Conservation (phyloP, 2,329 filamentous ascomycete genomes). For the Diplodia mutila region DNA sequence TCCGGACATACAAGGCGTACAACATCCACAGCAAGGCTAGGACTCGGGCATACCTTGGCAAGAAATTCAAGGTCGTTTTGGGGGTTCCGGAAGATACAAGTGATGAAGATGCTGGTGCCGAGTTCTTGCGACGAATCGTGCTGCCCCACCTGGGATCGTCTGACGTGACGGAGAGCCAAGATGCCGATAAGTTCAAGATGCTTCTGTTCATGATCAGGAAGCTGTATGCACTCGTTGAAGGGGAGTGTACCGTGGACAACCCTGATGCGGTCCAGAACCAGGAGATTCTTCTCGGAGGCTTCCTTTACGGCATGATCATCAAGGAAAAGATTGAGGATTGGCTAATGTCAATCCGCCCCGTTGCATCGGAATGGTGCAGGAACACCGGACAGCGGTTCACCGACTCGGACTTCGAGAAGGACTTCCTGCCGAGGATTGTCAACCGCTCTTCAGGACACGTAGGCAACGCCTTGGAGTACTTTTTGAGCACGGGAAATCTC, state of each 20-base stretch:
- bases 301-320: constrained; percentile 91
- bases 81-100: constrained; percentile 81
- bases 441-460: constrained; percentile 81
- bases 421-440: constrained; percentile 79
- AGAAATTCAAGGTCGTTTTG: constrained; percentile 88
- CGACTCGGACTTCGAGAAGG: constrained; percentile 74
- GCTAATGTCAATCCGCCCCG: constrained; percentile 65
- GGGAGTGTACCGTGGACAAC: constrained; percentile 92
- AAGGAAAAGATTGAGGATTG: constrained; percentile 95
- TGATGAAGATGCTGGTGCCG: constrained; percentile 85
- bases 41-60: constrained; percentile 83
- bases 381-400: constrained; percentile 65
- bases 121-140: constrained; percentile 88
- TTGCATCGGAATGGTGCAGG: constrained; percentile 59
- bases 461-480: constrained; percentile 87
- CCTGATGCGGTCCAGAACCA: constrained; percentile 97
- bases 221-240: constrained; percentile 88
- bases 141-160: constrained; percentile 88
- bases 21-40: constrained; percentile 78
- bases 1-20: constrained; percentile 93
- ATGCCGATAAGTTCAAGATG: constrained; percentile 91
- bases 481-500: constrained; percentile 92
- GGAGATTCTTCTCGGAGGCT: constrained; percentile 89
- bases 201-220: constrained; percentile 96
- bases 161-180: constrained; percentile 80